These are phyloP conservation scores for Polyporus arcularius DNA, from an alignment of 768 basidiomycete species.

Conservation along the genomic window DNA sequence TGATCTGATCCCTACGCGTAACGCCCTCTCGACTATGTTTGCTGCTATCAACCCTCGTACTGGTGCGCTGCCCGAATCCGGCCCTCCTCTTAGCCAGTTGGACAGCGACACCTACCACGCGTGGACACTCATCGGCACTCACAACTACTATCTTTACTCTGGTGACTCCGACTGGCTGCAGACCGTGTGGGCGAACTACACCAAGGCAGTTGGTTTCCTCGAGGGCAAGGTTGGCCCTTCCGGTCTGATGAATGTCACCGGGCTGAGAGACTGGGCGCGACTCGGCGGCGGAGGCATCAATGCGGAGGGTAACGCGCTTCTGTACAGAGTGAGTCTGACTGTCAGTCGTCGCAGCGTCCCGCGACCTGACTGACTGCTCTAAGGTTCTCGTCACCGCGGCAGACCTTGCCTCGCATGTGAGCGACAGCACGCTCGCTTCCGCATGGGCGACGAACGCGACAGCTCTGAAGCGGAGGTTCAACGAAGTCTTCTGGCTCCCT, in stretches of 20 bases:
- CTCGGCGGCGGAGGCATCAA: constrained; percentile 57
- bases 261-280: constrained; percentile 58
- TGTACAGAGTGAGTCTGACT: constrained; percentile 43
- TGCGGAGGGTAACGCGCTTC: constrained; percentile 55
- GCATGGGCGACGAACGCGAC: constrained; percentile 49
- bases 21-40: constrained; percentile 62
- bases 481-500: constrained; percentile 53
- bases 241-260: constrained; percentile 57
- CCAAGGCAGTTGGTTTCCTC: constrained; percentile 55
- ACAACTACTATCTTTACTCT: constrained; percentile 59
- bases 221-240: constrained; percentile 51
- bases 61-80: constrained; percentile 58
- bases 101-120: constrained; percentile 55
- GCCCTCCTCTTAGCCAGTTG: constrained; percentile 45
- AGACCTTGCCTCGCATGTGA: constrained; percentile 44
- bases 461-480: constrained; percentile 49
- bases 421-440: constrained; percentile 34
- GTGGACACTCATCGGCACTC: constrained; percentile 60
- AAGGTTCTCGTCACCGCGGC: constrained; percentile 52
- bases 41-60: constrained; percentile 51
- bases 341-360: too few species aligned
- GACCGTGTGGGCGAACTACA: constrained; percentile 55
- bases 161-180: constrained; percentile 55
- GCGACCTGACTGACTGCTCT: neutral
- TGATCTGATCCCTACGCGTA: constrained; percentile 55